Evolutionary conservation across 2,329 filamentous ascomycete species (phyloP), one percentile per base, ranked within the genome.

Genomic region (Zymoseptoria brevis): DNA sequence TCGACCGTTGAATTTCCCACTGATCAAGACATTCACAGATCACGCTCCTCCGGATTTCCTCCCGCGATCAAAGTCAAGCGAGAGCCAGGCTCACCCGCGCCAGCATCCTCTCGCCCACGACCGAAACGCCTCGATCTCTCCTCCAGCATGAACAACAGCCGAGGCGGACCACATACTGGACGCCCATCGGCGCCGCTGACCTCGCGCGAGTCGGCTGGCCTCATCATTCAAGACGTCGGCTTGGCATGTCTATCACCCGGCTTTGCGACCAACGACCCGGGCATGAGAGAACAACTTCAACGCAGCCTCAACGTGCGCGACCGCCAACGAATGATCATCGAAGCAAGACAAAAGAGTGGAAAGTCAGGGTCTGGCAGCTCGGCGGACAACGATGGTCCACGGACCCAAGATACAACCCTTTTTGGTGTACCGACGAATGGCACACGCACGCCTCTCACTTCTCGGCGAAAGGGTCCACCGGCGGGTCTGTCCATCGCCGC

Each of bases 61-160:
- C 89, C 89, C 49, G 92, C 90, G 77, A 95, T 96, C 63, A 83
- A 96, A 64, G 92, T 99, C 60, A 97, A 97, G 81, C 96, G 96
- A 76, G 94, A 99, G 75, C 92, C 92, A 11, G 78, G 88, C 50
- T 96, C 93, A 53, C 93, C 93, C 57, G 88, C 88, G 64, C 84
- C 94, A 69, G 81, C 85, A 56, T 83, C 85, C 60, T 83, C 87
- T 57, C 83, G 89, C 55, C 89, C 90, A 69, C 83, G 89, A 60
- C 89, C 89, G 13, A 83, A 87, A 69, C 87, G 85, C 70, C 81
- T 95, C 59, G 89, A 94, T 73, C 81, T 95, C 30, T 89, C 89
- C 63, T 74, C 73, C 50, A 79, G 78, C 64, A 73, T 73, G 69
- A 70, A 75, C 68, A 73, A 73, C 24, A 70, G 72, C 58, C 74